Conservation (phyloP, 805 yeast genomes). For the Grigorovia humatica region DNA sequence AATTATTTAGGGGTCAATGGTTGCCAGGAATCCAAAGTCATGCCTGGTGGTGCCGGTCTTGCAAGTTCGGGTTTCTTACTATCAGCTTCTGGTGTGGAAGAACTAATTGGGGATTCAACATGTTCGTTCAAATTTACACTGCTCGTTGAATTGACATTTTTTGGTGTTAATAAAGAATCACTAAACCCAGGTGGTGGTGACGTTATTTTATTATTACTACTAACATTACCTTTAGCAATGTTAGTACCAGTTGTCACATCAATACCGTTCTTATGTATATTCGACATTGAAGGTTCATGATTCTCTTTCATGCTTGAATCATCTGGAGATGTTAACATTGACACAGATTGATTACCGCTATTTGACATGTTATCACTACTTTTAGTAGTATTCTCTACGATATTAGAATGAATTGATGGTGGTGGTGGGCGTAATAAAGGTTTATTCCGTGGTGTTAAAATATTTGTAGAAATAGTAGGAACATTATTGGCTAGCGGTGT, state of each 20-base stretch:
- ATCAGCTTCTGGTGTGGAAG: not conserved
- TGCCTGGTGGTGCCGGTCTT: not conserved
- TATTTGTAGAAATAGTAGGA: not conserved
- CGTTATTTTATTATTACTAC: conserved; percentile 18
- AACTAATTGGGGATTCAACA: not conserved
- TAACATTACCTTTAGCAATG: not conserved
- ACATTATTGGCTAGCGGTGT: not conserved
- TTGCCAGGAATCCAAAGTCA: conserved; percentile 11
- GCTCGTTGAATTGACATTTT: conserved; percentile 8
- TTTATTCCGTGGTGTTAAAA: conserved; percentile 1
- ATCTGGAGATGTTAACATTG: not conserved
- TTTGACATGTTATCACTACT: not conserved
- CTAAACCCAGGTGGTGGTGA: conserved; percentile 32
- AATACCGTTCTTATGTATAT: not conserved
- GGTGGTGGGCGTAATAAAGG: conserved; percentile 13
- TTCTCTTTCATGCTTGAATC: not conserved
- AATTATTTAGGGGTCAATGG: conserved; percentile 12
- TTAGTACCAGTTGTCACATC: not conserved
- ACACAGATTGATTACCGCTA: not conserved
- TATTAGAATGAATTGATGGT: conserved; percentile 7
- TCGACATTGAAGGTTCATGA: not conserved
- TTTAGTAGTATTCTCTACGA: not conserved
- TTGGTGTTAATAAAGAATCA: conserved; percentile 28
- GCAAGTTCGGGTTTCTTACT: not conserved
- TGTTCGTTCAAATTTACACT: not conserved